Conservation (phyloP, 2,329 filamentous ascomycete genomes). For the Dendrostoma leiphaemia region DNA sequence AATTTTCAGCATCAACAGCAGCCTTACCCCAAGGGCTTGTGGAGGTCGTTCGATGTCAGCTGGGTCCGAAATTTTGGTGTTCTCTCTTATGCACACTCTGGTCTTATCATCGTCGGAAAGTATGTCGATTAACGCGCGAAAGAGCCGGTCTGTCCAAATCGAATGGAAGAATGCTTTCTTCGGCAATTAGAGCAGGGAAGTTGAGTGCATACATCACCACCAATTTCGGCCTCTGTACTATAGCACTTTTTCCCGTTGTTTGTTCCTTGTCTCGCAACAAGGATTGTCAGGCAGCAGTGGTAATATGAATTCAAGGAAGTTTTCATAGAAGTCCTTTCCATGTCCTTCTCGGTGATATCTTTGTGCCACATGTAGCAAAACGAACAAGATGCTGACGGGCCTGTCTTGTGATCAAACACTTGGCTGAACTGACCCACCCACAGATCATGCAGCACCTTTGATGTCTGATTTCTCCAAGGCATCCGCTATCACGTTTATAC, state of each 20-base stretch:
- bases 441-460: constrained; percentile 11
- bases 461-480: constrained; percentile 20
- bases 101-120: constrained; percentile 18
- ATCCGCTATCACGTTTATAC: constrained; percentile 8
- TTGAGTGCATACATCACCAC: constrained; percentile 16
- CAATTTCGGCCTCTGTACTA: constrained; percentile 19
- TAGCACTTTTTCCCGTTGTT: constrained; percentile 18
- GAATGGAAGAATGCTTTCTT: constrained; percentile 16
- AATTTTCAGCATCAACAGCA: constrained; percentile 18
- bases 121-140: constrained; percentile 16
- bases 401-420: background rate
- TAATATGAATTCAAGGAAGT: constrained; percentile 19
- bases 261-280: constrained; percentile 15
- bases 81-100: constrained; percentile 17
- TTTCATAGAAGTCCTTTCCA: constrained; percentile 7
- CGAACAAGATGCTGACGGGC: background rate
- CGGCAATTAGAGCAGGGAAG: constrained; percentile 17
- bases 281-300: constrained; percentile 15
- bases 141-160: constrained; percentile 16
- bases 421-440: background rate
- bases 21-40: constrained; percentile 17
- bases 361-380: background rate
- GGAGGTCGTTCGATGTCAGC: constrained; percentile 20
- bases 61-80: constrained; percentile 18
- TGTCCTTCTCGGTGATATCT: background rate